A percentile compares a stretch with the other conserved stretches of the same genome.
These are phyloP conservation scores for Silene uniflora DNA, from an alignment of 148 eudicot species.

Conservation along the genomic window DNA sequence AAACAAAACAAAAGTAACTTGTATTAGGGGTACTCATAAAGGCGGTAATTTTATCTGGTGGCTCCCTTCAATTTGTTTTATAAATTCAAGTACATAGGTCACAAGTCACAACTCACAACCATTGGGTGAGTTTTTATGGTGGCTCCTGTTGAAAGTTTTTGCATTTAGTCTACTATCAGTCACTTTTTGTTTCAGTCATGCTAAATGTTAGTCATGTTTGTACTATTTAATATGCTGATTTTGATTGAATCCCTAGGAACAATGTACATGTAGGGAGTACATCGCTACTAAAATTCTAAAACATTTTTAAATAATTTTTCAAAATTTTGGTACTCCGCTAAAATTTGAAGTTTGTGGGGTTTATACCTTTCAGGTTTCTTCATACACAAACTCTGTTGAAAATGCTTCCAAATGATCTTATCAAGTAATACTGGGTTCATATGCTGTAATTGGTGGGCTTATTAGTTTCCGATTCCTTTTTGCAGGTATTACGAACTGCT, in stretches of 20 bases:
- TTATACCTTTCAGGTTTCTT: neutral
- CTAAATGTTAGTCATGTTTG: neutral
- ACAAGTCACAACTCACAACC: no score
- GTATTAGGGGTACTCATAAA: neutral
- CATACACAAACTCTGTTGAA: neutral
- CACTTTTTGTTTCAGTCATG: slow-evolving; percentile 3
- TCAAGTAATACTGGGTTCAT: neutral
- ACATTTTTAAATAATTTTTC: no score
- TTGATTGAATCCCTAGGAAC: neutral
- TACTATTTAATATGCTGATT: neutral
- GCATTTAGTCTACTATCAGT: neutral
- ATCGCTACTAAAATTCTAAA: no score
- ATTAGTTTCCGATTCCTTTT: slow-evolving; percentile 5
- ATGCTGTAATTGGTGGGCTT: slow-evolving; percentile 1
- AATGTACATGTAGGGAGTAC: no score
- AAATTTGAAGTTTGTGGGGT: neutral
- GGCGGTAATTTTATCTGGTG: neutral
- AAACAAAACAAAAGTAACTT: neutral
- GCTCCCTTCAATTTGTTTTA: no score
- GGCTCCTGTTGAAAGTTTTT: neutral
- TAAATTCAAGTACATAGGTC: no score
- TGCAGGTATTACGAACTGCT: slow-evolving; percentile 86
- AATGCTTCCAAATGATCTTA: neutral
- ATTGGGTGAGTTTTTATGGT: neutral
- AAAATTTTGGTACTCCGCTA: neutral